Evolutionary conservation across 257 asterid genomes (phyloP).

Genomic region (Nyctanthes arbortristis): DNA sequence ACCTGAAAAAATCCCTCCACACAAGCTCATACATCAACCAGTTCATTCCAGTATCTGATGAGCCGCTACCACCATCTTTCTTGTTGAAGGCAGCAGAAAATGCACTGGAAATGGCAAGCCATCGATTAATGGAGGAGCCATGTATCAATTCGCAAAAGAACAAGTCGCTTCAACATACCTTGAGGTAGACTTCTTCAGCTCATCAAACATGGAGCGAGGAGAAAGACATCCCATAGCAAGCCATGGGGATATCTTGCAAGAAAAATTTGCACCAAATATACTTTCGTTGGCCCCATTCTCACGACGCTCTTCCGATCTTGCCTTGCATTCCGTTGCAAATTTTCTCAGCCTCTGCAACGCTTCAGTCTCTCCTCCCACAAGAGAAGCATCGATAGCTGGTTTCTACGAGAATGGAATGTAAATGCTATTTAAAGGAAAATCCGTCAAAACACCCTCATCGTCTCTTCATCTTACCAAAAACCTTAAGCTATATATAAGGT

Average conservation of each 20-base stretch:
- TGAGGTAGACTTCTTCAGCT: slow-evolving; percentile 74
- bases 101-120: slow-evolving; percentile 45
- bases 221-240: slow-evolving; percentile 98
- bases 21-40: slow-evolving; percentile 95
- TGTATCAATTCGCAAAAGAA: background rate
- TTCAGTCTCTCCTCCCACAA: slow-evolving; percentile 93
- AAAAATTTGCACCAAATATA: slow-evolving; percentile 92
- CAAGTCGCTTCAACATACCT: slow-evolving; percentile 40
- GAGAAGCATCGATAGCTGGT: slow-evolving; percentile 62
- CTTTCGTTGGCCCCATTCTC: slow-evolving; percentile 62
- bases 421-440: background rate
- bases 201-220: slow-evolving; percentile 97
- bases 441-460: background rate
- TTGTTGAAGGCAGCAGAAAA: slow-evolving; percentile 55
- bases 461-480: background rate
- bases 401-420: slow-evolving; percentile 40
- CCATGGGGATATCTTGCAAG: slow-evolving; percentile 98
- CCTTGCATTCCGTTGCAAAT: slow-evolving; percentile 73
- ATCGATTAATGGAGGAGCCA: background rate
- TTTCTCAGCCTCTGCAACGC: slow-evolving; percentile 80
- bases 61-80: slow-evolving; percentile 51
- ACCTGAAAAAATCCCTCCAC: slow-evolving; percentile 99
- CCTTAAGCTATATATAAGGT: background rate
- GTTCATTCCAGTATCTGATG: slow-evolving; percentile 69
- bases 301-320: slow-evolving; percentile 53